Percentiles rank a stretch among this genome's conserved stretches.
phyloP scores from a whole-genome alignment of 2,329 filamentous ascomycete species.

The Daldinia sp. region DNA sequence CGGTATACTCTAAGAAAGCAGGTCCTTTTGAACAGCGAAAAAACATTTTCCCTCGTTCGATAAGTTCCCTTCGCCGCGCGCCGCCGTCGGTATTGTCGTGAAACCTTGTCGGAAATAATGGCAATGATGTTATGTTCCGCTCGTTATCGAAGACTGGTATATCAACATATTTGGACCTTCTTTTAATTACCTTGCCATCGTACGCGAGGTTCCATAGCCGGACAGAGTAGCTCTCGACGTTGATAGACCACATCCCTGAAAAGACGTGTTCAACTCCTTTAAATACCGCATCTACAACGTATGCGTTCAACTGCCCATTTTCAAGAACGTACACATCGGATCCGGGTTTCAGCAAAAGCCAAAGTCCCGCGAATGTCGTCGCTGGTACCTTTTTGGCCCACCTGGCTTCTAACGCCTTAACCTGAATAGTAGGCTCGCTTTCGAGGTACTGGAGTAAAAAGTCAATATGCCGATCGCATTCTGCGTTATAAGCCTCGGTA shows the following conservation, averaged over 20 bases:
- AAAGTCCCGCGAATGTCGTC: slow-evolving; percentile 29
- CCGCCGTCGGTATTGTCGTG: slow-evolving; percentile 18
- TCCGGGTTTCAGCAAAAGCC: slow-evolving; percentile 30
- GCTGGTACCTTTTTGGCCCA: slow-evolving; percentile 29
- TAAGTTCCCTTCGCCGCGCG: slow-evolving; percentile 20
- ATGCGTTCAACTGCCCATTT: slow-evolving; percentile 31
- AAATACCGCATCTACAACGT: slow-evolving; percentile 23
- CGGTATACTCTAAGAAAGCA: slow-evolving; percentile 29
- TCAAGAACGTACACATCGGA: slow-evolving; percentile 28
- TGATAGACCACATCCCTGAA: slow-evolving; percentile 13
- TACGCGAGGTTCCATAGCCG: slow-evolving; percentile 26
- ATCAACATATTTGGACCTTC: slow-evolving; percentile 6
- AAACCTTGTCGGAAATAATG: slow-evolving; percentile 28
- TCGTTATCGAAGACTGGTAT: slow-evolving; percentile 28
- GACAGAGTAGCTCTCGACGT: slow-evolving; percentile 9
- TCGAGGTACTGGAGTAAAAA: slow-evolving; percentile 29
- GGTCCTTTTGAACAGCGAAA: slow-evolving; percentile 23
- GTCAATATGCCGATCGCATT: slow-evolving; percentile 30
- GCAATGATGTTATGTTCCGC: slow-evolving; percentile 24
- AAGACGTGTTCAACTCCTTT: slow-evolving; percentile 18
- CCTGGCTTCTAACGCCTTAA: slow-evolving; percentile 16
- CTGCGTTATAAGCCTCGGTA: slow-evolving; percentile 22
- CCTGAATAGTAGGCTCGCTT: slow-evolving; percentile 17
- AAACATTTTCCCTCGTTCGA: slow-evolving; percentile 23
- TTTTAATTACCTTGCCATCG: slow-evolving; percentile 23